These are phyloP conservation scores for Candida ortonii DNA, from an alignment of 805 yeast genomes.

Conservation along the genomic window DNA sequence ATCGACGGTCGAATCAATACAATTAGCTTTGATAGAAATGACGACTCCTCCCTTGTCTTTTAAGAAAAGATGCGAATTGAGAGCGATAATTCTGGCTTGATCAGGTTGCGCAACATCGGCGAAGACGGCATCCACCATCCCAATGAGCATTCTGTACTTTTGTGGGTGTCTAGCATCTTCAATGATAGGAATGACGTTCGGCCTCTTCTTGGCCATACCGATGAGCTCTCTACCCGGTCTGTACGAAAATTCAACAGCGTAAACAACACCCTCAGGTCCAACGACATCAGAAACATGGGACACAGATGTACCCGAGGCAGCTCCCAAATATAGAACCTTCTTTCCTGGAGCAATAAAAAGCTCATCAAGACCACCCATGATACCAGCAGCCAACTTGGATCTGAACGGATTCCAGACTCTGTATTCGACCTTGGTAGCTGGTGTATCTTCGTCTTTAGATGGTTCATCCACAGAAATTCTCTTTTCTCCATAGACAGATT, in stretches of 20 bases:
- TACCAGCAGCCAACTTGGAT: constrained; percentile 99
- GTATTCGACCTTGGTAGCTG: constrained; percentile 94
- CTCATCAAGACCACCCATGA: constrained; percentile 99
- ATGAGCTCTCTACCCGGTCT: constrained; percentile 99
- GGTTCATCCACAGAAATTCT: constrained; percentile 93
- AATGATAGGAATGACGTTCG: constrained; percentile 96
- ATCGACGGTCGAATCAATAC: constrained; percentile 99
- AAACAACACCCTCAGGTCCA: constrained; percentile 98
- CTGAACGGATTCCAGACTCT: constrained; percentile 99
- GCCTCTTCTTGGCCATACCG: constrained; percentile 99
- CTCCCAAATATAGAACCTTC: constrained; percentile 96
- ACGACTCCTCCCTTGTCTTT: constrained; percentile 99
- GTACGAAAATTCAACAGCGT: constrained; percentile 99
- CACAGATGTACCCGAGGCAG: constrained; percentile 99
- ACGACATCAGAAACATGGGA: constrained; percentile 98
- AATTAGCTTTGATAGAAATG: constrained; percentile 98
- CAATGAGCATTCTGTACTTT: constrained; percentile 97
- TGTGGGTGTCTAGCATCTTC: constrained; percentile 99
- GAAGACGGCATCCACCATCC: constrained; percentile 98
- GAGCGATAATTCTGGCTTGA: constrained; percentile 99
- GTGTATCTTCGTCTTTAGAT: constrained; percentile 78
- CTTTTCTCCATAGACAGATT: constrained; percentile 97
- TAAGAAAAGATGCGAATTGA: constrained; percentile 96
- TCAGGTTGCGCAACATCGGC: constrained; percentile 99
- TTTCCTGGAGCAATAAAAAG: constrained; percentile 96